A percentile compares a stretch with the other conserved stretches of the same genome.
These are phyloP conservation scores for Pterocarpus macrocarpus DNA, from an alignment of 306 rosid genomes.

Conservation along the genomic window DNA sequence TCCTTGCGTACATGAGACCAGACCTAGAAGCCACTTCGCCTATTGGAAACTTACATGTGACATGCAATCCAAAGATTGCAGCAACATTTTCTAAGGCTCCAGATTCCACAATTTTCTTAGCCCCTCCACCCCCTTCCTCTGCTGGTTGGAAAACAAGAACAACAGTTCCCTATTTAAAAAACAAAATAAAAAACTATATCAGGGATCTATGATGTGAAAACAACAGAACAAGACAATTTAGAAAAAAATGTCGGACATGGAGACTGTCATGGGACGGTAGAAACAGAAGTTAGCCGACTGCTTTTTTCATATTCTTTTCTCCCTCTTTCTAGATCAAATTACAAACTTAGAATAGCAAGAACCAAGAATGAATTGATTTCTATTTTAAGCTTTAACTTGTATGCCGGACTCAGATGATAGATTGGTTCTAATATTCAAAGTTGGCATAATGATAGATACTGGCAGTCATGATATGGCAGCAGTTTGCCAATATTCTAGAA, in stretches of 20 bases:
- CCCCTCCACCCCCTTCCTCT: slow-evolving; percentile 93
- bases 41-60: slow-evolving; percentile 53
- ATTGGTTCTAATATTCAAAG: slow-evolving; percentile 12
- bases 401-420: not conserved
- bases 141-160: slow-evolving; percentile 97
- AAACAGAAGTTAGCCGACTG: slow-evolving; percentile 16
- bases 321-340: not conserved
- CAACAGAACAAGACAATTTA: slow-evolving; percentile 1
- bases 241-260: slow-evolving; percentile 15
- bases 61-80: slow-evolving; percentile 87
- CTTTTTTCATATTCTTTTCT: not conserved
- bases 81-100: slow-evolving; percentile 76
- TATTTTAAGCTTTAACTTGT: not conserved
- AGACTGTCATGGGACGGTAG: slow-evolving; percentile 2
- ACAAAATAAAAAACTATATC: slow-evolving; percentile 18
- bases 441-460: not conserved
- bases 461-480: not conserved
- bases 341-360: not conserved
- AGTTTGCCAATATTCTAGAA: not conserved
- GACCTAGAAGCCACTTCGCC: slow-evolving; percentile 70
- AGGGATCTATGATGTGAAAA: slow-evolving; percentile 20
- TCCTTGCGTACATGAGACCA: slow-evolving; percentile 78
- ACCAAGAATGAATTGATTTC: not conserved
- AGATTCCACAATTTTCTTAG: slow-evolving; percentile 64
- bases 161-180: slow-evolving; percentile 74